A percentile compares a stretch with the other conserved stretches of the same genome.
Evolutionary conservation across 192 early-diverging fungal genomes (phyloP).

Genomic region (Haplosporangium gracile): DNA sequence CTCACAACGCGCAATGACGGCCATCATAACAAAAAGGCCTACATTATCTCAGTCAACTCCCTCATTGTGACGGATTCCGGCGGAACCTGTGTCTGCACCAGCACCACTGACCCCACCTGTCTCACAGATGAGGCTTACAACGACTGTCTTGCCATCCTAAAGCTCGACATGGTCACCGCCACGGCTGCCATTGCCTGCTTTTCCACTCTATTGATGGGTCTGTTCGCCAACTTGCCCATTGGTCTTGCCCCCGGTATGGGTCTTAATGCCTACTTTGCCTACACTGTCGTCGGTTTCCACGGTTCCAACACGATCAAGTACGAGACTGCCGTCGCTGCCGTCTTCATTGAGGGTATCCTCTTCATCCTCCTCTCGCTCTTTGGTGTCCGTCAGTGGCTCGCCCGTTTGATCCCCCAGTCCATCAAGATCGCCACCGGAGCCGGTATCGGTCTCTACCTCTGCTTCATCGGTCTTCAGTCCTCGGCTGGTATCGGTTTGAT

Average conservation of each 20-base stretch:
- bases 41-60: constrained; percentile 83
- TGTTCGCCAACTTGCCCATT: constrained; percentile 83
- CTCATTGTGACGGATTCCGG: constrained; percentile 82
- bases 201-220: constrained; percentile 74
- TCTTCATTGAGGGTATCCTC: constrained; percentile 87
- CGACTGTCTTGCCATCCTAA: constrained; percentile 69
- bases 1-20: neutral
- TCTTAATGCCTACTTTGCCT: constrained; percentile 88
- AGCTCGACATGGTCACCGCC: constrained; percentile 82
- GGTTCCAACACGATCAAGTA: constrained; percentile 81
- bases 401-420: constrained; percentile 76
- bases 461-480: constrained; percentile 83
- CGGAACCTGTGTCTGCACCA: constrained; percentile 80
- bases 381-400: constrained; percentile 85
- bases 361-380: constrained; percentile 82
- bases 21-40: constrained; percentile 54
- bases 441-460: constrained; percentile 85
- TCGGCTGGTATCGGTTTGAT: constrained; percentile 87
- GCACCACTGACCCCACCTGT: constrained; percentile 66
- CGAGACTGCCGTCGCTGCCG: constrained; percentile 80
- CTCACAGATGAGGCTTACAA: constrained; percentile 68
- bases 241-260: constrained; percentile 90
- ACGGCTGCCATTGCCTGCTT: constrained; percentile 78
- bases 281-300: constrained; percentile 87
- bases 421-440: constrained; percentile 82